Base-by-base conservation (phyloP, 164 flowering plant species). In the Tinospora cordifolia region DNA sequence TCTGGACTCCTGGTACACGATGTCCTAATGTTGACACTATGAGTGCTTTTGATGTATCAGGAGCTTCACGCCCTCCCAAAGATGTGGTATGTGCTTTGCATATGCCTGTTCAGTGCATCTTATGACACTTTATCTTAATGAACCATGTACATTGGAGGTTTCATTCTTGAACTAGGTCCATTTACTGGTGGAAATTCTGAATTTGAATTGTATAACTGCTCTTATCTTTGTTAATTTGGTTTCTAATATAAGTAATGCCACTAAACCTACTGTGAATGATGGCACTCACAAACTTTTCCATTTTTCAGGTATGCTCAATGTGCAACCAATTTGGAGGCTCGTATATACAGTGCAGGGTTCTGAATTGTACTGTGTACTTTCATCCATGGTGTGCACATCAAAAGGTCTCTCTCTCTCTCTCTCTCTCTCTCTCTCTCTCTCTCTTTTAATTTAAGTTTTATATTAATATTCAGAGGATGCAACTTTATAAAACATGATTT, bases 301-400 rank as follows among this genome's bases (percentile, higher is more conserved):
- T 41, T 67, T 72, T 66, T 71, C 82, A 87, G 90, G 84, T 81
- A 59, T 87, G 90, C 74, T 87, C 84, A 38, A 69, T 87, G 11
- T 87, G 90, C 74, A 74, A 76, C 36, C 87, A 87, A 63, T 74
- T 83, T 3, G 90, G 88, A 70, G 90, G 90, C 54, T 80, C 84
- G 38, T 84, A 83, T 62, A 85, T 85, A 66, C 21, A 74, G 76
- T 87, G 90, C 78, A 78, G 87, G 68, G 83, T 85, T 75, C 66
- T 64, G 39, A 69, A 75, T 70, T 87, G 90, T 63, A 70, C 75
- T 66, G 75, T 79, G 63, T 71, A 57, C 25, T 87, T 87, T 82
- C 90, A 87, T 75, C 88, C 90, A 47, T 87, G 90, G 90, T 87
- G 90, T 83, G 90, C 88, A 21, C 90, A 85, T 72, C 84, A 81